Evolutionary conservation across 768 basidiomycete genomes (phyloP), one percentile per base, ranked within the genome.

Genomic region (Rhodotorula diobovata): DNA sequence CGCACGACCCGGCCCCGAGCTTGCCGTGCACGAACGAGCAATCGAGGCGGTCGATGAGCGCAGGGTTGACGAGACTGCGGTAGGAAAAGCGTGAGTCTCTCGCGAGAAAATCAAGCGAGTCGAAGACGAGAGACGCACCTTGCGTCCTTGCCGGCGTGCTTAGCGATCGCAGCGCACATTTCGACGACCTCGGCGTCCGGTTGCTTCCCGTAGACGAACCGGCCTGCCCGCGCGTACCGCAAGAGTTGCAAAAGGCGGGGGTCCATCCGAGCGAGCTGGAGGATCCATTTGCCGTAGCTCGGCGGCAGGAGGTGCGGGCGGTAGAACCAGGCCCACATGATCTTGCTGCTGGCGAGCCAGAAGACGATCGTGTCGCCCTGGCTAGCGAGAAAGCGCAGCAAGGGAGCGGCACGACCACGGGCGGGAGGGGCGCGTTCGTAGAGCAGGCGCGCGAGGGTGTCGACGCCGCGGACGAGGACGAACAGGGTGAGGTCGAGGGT

Each of bases 241-340:
- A 77, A 43, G 4, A 77, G 58, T 18, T 67, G 55, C 12, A 77
- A 51, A 12, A 77, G 58, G 10, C 68, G 32, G 25, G 62, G 66
- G 43, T 77, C 76, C 55, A 77, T 73, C 15, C 76, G 39, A 1
- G 76, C 62, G 30, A 77, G 68, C 15, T 56, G 46, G 15, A 67
- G 46, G 63, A 77, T 77, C 74, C 74, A 77, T 1, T 53, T 30
- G 39, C 65, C 46, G 63, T 76, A 77, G n/a, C 35, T n/a, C 0
- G 74, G 71, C 28, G 74, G 74, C 20, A 77, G 74, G 15, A 61
- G 64, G 14, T 68, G 50, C 0, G 76, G 72, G 32, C 1, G 18
- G 64, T 77, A 76, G 66, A 77, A 77, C 74, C 74, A 77, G 25
- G 58, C 64, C 34, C 39, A 58, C 76, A 77, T 77, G 46, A 77